A percentile compares a stretch with the other conserved stretches of the same genome.
phyloP scores from a whole-genome alignment of 345 rosid genomes.

The Melaleuca quinquenervia region DNA sequence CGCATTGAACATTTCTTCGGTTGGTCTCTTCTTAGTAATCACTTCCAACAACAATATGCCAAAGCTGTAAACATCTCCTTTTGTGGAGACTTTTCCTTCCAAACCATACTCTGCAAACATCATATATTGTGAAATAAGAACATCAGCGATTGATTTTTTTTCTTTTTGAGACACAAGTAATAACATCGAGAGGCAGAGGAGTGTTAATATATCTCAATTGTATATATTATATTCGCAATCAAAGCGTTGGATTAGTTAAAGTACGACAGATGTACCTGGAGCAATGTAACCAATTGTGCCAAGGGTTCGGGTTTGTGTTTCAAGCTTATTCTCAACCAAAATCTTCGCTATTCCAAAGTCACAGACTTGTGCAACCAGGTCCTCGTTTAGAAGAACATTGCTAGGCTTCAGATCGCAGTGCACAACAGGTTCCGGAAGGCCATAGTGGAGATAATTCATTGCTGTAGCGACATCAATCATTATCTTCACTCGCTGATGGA shows the following conservation, averaged over 20 bases:
- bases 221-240: neutral
- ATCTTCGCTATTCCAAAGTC: neutral
- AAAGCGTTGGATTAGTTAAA: neutral
- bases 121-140: too few species aligned
- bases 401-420: neutral
- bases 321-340: neutral
- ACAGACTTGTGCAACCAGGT: neutral
- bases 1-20: neutral
- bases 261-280: neutral
- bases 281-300: neutral
- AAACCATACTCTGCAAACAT: neutral
- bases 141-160: too few species aligned
- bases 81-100: neutral
- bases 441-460: neutral
- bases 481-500: neutral
- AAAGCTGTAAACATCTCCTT: neutral
- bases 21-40: neutral
- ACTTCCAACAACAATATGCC: neutral
- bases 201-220: neutral
- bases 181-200: neutral
- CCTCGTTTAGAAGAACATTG: neutral
- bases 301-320: neutral
- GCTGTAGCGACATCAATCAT: neutral
- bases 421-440: neutral
- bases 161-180: too few species aligned